These are phyloP conservation scores for Zoysia pacifica DNA, from an alignment of 176 grass and related monocot species.

Conservation along the genomic window DNA sequence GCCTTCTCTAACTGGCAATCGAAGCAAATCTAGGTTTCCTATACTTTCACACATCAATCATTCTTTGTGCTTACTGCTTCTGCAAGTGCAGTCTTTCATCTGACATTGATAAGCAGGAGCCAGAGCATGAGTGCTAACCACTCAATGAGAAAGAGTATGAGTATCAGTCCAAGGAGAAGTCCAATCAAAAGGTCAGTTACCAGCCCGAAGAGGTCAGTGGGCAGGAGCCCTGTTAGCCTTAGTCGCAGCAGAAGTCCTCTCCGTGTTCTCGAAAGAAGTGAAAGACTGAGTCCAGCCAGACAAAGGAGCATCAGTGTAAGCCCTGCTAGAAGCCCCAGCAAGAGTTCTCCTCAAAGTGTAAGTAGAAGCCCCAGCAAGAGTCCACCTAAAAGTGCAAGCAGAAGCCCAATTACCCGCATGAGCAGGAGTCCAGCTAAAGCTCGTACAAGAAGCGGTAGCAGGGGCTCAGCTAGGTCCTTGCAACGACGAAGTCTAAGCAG, in stretches of 20 bases:
- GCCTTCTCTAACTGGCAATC: conserved; percentile 48
- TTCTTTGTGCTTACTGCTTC: conserved; percentile 65
- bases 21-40: conserved; percentile 93
- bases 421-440: conserved; percentile 73
- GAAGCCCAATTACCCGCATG: conserved; percentile 43
- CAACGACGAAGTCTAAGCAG: conserved; percentile 58
- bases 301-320: conserved; percentile 59
- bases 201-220: conserved; percentile 46
- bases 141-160: conserved; percentile 97
- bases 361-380: conserved; percentile 60
- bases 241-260: conserved; percentile 54
- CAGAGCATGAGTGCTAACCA: conserved; percentile 70
- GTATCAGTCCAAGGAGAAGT: conserved; percentile 82
- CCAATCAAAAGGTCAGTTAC: conserved; percentile 45
- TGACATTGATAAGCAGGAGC: conserved; percentile 82
- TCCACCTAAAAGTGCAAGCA: conserved; percentile 48
- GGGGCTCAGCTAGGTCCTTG: conserved; percentile 62
- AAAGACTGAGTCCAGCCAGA: conserved; percentile 46
- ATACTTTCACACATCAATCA: conserved; percentile 49
- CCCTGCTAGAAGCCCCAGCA: conserved; percentile 50
- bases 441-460: conserved; percentile 63
- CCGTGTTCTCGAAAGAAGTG: conserved; percentile 30
- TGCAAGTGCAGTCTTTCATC: conserved; percentile 56
- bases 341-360: conserved; percentile 49
- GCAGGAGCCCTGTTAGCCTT: conserved; percentile 47